phyloP scores from a whole-genome alignment of 164 flowering plant genomes.

The Chloranthus sessilifolius region DNA sequence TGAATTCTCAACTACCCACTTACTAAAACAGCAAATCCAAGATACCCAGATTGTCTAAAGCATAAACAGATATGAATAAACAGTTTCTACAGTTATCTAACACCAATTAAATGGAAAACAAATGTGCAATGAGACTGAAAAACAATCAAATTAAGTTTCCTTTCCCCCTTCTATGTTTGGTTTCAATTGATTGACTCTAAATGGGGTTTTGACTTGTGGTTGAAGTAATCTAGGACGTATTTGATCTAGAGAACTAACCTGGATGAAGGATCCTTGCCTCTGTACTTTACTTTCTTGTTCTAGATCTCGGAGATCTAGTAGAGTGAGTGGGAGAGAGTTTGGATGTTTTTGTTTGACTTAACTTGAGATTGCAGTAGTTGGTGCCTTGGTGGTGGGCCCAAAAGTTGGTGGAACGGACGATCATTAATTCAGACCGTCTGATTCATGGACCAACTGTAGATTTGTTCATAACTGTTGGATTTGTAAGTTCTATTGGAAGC shows the following conservation, averaged over 20 bases:
- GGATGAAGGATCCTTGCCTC: not conserved
- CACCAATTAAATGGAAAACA: not conserved
- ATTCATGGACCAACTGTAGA: no score
- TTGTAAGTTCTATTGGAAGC: no score
- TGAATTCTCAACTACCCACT: slow-evolving; percentile 6
- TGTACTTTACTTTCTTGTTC: no score
- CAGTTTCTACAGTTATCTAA: slow-evolving; percentile 1
- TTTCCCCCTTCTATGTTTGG: not conserved
- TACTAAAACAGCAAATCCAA: slow-evolving; percentile 5
- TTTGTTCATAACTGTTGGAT: no score
- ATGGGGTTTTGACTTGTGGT: not conserved
- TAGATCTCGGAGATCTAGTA: no score
- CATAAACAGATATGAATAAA: not conserved
- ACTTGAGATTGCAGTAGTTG: no score
- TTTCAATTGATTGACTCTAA: not conserved
- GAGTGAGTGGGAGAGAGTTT: no score
- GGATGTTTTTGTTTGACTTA: no score
- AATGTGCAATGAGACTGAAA: not conserved
- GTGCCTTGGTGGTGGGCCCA: no score
- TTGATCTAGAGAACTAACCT: slow-evolving; percentile 12
- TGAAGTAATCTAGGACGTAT: not conserved
- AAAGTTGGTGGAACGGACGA: no score
- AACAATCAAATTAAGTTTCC: not conserved
- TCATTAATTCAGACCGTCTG: no score
- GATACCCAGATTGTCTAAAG: slow-evolving; percentile 6